These are phyloP conservation scores for Tilletia caries DNA, from an alignment of 1,284 basidiomycete genomes.

Conservation along the genomic window DNA sequence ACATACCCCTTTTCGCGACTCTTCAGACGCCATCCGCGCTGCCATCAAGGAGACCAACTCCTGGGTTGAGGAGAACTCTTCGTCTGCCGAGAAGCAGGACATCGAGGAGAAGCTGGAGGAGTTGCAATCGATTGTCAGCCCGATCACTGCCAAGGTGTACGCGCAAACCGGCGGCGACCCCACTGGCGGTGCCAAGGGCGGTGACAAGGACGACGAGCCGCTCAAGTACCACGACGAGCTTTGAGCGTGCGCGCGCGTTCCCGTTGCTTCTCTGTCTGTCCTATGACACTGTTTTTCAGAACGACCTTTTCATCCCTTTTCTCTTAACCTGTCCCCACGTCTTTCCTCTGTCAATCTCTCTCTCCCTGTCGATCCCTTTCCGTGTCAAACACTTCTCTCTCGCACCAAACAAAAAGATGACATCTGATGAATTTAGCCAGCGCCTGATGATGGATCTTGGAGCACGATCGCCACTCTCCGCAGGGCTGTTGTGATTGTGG, in stretches of 20 bases:
- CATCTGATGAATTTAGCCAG: no score
- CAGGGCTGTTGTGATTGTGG: constrained; percentile 2
- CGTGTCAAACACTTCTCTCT: no score
- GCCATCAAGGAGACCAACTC: constrained; percentile 52
- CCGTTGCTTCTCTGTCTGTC: not conserved
- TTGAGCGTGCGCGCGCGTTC: constrained; percentile 20
- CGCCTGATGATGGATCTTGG: no score
- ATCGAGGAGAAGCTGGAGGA: constrained; percentile 53
- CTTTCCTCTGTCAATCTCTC: no score
- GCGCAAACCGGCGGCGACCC: constrained; percentile 26
- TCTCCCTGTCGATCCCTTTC: no score
- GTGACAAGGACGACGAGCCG: constrained; percentile 39
- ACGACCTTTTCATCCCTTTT: not conserved
- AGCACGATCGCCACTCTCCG: no score
- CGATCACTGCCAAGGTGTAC: constrained; percentile 54
- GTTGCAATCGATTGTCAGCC: constrained; percentile 50
- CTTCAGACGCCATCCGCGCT: constrained; percentile 37
- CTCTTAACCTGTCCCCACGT: not conserved
- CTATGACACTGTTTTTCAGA: not conserved
- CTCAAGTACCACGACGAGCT: constrained; percentile 53
- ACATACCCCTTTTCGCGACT: not conserved
- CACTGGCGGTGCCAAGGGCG: constrained; percentile 21
- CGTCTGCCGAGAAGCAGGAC: constrained; percentile 48
- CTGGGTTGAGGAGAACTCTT: constrained; percentile 52
- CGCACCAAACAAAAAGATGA: no score